Base-by-base conservation (phyloP, 345 rosid genomes). In the Brassica carinata region DNA sequence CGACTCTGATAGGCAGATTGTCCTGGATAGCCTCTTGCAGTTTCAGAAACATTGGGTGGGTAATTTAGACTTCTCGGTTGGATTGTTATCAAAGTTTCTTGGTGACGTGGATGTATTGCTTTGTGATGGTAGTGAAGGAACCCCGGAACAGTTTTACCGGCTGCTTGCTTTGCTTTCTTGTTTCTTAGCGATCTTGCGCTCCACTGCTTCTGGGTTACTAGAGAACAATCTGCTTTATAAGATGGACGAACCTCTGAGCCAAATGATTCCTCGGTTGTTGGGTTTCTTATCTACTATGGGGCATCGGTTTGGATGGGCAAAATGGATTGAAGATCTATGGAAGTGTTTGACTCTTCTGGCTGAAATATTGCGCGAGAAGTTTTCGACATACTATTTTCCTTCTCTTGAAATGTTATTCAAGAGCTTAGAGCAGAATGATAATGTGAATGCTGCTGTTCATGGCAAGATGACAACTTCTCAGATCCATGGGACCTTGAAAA, bases 11-110 rank as follows among this genome's bases (percentile, higher is more conserved):
- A 86, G 97, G 76, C 85, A 80, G 66, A 87, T 91, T 82, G 88
- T 94, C 62, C 82, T 92, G 88, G 96, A 91, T 83, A 89, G 93
- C 76, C 90, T 94, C 80, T 86, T 94, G 94, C 94, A 94, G 73
- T 94, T 91, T 85, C 98, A 92, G 88, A 94, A 91, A 68, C 96
- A 92, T 72, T 92, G 98, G 98, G 93, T 92, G 8, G 86, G 86
- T 71, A 85, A 87, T 81, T 86, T 94, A 83, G 93, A 92, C 83
- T 94, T 94, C 79, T 92, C 98, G 29, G 76, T 90, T 73, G 94
- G 94, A 10, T 81, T 94, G 83, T 69, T 94, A 84, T 88, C 89
- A 0, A 92, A 91, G 90, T 91, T 94, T 79, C 69, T 92, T 69
- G 93, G 86, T 80, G 94, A 94, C 86, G 92, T 94, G 96, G 97